Conservation (phyloP, 2,329 filamentous ascomycete genomes). For the Penicillium griseofulvum region DNA sequence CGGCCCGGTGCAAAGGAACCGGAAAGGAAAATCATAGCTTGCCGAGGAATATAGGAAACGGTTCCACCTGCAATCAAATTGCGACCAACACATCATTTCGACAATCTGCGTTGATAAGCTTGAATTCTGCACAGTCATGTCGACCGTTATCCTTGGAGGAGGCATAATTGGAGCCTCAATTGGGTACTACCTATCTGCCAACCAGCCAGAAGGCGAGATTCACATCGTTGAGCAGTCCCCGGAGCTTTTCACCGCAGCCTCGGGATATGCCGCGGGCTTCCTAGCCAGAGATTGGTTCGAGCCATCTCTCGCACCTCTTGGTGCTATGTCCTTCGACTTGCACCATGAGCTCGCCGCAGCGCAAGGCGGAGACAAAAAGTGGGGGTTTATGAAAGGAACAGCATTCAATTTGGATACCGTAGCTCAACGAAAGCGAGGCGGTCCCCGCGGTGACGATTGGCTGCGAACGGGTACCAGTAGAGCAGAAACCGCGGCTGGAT, state of each 20-base stretch:
- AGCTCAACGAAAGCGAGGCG: slow-evolving; percentile 37
- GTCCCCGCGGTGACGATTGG: slow-evolving; percentile 62
- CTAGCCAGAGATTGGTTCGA: slow-evolving; percentile 71
- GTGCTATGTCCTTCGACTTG: slow-evolving; percentile 65
- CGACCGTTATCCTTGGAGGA: slow-evolving; percentile 65
- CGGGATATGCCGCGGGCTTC: slow-evolving; percentile 72
- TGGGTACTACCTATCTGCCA: slow-evolving; percentile 66
- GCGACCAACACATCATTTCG: background rate
- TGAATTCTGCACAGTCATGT: slow-evolving; percentile 27
- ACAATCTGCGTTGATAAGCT: background rate
- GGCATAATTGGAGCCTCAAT: slow-evolving; percentile 69
- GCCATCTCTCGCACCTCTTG: slow-evolving; percentile 57
- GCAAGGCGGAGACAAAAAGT: slow-evolving; percentile 56
- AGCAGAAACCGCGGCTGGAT: slow-evolving; percentile 50
- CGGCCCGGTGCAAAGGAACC: background rate
- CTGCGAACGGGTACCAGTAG: slow-evolving; percentile 62
- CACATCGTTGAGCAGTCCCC: slow-evolving; percentile 58
- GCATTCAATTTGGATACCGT: slow-evolving; percentile 54
- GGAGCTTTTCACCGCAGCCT: slow-evolving; percentile 69
- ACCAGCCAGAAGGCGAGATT: slow-evolving; percentile 42
- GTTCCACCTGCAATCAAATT: background rate
- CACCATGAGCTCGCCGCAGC: slow-evolving; percentile 63
- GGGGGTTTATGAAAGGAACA: slow-evolving; percentile 60
- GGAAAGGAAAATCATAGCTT: background rate
- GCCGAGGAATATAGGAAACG: background rate